Percentiles rank a stretch among this genome's conserved stretches.
phyloP scores from a whole-genome alignment of 2,329 filamentous ascomycete genomes.

The Shiraia sp. region DNA sequence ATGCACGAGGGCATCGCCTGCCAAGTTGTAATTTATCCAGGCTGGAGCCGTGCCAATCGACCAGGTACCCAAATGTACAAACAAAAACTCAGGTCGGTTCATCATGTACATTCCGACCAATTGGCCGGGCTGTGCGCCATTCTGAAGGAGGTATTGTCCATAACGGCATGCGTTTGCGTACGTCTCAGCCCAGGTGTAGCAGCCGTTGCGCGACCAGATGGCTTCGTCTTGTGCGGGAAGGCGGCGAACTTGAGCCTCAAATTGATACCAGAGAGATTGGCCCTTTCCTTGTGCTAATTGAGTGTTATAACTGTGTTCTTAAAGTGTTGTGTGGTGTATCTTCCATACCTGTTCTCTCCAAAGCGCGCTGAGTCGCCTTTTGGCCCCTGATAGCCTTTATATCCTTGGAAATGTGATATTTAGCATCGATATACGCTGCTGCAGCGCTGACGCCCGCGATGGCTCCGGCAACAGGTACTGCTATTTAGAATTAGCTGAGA shows the following conservation, averaged over 20 bases:
- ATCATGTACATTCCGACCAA: slow-evolving; percentile 69
- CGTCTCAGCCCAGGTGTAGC: slow-evolving; percentile 45
- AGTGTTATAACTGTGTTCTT: slow-evolving; percentile 3
- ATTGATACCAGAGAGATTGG: slow-evolving; percentile 67
- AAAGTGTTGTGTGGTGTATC: background rate
- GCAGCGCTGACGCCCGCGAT: slow-evolving; percentile 44
- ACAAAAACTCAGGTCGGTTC: slow-evolving; percentile 69
- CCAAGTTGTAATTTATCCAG: slow-evolving; percentile 72
- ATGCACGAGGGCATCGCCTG: slow-evolving; percentile 66
- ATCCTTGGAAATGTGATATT: slow-evolving; percentile 69
- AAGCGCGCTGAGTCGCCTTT: slow-evolving; percentile 50
- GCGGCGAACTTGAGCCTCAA: slow-evolving; percentile 60
- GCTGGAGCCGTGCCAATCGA: slow-evolving; percentile 70
- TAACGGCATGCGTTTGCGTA: slow-evolving; percentile 48
- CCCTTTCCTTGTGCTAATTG: slow-evolving; percentile 48
- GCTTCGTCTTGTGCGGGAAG: slow-evolving; percentile 57
- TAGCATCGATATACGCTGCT: slow-evolving; percentile 69
- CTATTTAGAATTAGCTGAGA: slow-evolving; percentile 8
- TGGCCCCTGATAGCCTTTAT: slow-evolving; percentile 51
- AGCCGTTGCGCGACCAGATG: slow-evolving; percentile 68
- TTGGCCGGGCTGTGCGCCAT: slow-evolving; percentile 62
- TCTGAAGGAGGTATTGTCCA: slow-evolving; percentile 39
- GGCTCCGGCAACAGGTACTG: slow-evolving; percentile 40
- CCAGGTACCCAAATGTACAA: slow-evolving; percentile 67
- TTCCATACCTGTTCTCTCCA: slow-evolving; percentile 54